Conservation (phyloP, 2,329 filamentous ascomycete species). For the Ambrosiella beaveri region DNA sequence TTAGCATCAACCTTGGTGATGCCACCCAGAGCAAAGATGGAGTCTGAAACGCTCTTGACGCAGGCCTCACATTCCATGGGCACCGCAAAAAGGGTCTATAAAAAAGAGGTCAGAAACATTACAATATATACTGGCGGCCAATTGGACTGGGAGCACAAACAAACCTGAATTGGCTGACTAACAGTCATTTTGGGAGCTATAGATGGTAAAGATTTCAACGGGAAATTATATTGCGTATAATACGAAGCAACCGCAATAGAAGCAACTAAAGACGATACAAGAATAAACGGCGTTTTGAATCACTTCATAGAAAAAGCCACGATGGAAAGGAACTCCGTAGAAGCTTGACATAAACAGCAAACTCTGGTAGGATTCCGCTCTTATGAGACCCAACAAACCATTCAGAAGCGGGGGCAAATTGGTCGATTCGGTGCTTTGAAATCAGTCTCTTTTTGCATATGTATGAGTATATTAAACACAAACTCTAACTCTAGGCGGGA, state of each 20-base stretch:
- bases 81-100: slow-evolving; percentile 85
- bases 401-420: background rate
- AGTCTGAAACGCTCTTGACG: slow-evolving; percentile 67
- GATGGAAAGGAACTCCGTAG: background rate
- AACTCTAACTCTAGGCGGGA: background rate
- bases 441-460: too few species aligned
- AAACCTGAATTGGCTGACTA: slow-evolving; percentile 17
- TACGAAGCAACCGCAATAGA: background rate
- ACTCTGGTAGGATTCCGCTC: background rate
- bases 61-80: slow-evolving; percentile 83
- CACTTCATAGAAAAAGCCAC: background rate
- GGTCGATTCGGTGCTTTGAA: background rate
- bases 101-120: background rate
- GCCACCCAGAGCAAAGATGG: slow-evolving; percentile 59
- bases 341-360: background rate
- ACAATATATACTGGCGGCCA: too few species aligned
- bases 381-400: background rate
- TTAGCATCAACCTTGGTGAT: slow-evolving; percentile 71
- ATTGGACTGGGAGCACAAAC: background rate
- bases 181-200: slow-evolving; percentile 15
- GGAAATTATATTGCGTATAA: background rate
- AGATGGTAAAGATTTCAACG: background rate
- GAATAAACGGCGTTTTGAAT: background rate
- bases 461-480: too few species aligned
- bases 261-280: background rate